phyloP scores from a whole-genome alignment of 352 stramenopile genomes.

The Globisporangium echinulatum region DNA sequence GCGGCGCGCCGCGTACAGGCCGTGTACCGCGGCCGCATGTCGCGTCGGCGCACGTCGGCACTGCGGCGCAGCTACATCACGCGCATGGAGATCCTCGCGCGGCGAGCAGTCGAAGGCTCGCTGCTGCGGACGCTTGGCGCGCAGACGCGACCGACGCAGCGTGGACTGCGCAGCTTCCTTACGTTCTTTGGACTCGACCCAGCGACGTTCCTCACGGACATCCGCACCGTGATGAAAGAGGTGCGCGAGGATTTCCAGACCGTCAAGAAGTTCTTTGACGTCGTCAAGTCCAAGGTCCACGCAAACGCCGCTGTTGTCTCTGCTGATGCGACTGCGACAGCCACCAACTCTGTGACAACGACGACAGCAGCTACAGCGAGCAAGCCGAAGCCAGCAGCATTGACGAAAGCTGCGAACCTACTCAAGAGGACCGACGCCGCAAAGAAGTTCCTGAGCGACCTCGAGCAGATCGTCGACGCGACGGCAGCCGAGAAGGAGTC shows the following conservation, averaged over 20 bases:
- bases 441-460: slow-evolving; percentile 47
- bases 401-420: slow-evolving; percentile 14
- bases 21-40: slow-evolving; percentile 66
- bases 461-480: slow-evolving; percentile 46
- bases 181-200: slow-evolving; percentile 72
- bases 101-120: slow-evolving; percentile 55
- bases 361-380: not conserved
- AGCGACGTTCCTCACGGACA: slow-evolving; percentile 64
- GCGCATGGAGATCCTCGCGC: slow-evolving; percentile 64
- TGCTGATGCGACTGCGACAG: slow-evolving; percentile 1
- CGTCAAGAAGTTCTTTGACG: slow-evolving; percentile 51
- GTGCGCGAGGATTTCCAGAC: slow-evolving; percentile 66
- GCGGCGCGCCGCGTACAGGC: slow-evolving; percentile 54
- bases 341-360: not conserved
- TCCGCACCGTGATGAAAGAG: slow-evolving; percentile 53
- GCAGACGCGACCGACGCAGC: slow-evolving; percentile 48
- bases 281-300: slow-evolving; percentile 53
- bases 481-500: slow-evolving; percentile 34
- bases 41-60: slow-evolving; percentile 51
- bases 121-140: slow-evolving; percentile 52
- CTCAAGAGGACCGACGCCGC: slow-evolving; percentile 40
- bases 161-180: slow-evolving; percentile 58
- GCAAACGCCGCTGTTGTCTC: slow-evolving; percentile 21
- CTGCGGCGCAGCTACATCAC: slow-evolving; percentile 67
- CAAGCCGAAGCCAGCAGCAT: not conserved